Base-by-base conservation (phyloP, 352 stramenopile genomes). In the Phytophthora pseudosyringae region DNA sequence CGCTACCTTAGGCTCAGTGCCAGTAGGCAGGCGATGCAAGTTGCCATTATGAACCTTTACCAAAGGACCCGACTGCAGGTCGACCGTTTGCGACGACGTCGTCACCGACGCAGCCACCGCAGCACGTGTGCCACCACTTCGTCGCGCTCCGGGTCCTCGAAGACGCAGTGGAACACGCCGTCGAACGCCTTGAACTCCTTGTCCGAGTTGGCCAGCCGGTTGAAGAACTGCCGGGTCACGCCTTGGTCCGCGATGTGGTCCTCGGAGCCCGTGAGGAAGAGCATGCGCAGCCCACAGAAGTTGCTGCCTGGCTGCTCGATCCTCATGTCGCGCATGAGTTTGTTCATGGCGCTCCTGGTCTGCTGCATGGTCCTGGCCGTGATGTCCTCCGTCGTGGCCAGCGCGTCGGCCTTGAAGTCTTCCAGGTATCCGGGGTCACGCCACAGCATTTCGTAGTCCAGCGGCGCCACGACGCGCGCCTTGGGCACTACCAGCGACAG, bases 181-280 rank as follows among this genome's bases (percentile, higher is more conserved):
- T 77, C 64, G 48, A 82, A 87, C 43, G 76, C 65, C 33, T 78
- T 78, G 40, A 81, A 72, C 46, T 81, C 45, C 54, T 83, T 87
- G 67, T 84, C 71, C n/a, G 47, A 66, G 52, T 70, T 78, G 11
- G 46, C 64, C 38, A 83, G 39, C 8, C 54, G 64, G 21, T 75
- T 32, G 46, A 70, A 76, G 28, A 87, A 87, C 26, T 59, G 35
- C 8, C 62, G 36, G 3, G 64, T 67, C 0, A 71, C 48, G 5
- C 32, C 16, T 40, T 66, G 52, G 26, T 74, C 71, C 13, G 71
- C 71, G 46, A 84, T 65, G 11, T 80, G 68, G 62, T 87, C 78
- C 5, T 74, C 56, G 0, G 73, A 76, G 0, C 78, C 75, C 25
- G 69, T 49, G 7, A 87, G 25, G 26, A 84, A 67, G 10, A 76